These are phyloP conservation scores for Cephalotrichum gorgonifer DNA, from an alignment of 2,329 filamentous ascomycete genomes.

Conservation along the genomic window DNA sequence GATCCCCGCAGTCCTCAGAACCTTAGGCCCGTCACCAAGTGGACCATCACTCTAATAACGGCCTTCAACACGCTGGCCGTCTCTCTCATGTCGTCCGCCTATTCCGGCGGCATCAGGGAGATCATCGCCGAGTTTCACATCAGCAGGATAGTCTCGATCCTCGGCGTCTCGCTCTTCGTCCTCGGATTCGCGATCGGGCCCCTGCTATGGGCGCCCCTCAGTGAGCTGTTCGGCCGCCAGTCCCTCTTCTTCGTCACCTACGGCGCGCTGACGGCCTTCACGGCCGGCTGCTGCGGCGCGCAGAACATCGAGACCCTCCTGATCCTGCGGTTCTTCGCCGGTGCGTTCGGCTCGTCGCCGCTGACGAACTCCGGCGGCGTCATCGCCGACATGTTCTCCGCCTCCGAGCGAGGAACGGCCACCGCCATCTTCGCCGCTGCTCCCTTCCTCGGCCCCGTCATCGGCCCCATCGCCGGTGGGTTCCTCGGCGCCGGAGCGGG, in stretches of 20 bases:
- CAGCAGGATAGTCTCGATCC: slow-evolving; percentile 25
- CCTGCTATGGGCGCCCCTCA: slow-evolving; percentile 55
- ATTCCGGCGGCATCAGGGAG: slow-evolving; percentile 64
- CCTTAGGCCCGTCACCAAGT: slow-evolving; percentile 68
- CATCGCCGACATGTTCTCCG: slow-evolving; percentile 52
- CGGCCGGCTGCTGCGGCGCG: slow-evolving; percentile 43
- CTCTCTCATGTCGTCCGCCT: slow-evolving; percentile 65
- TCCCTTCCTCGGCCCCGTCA: slow-evolving; percentile 50
- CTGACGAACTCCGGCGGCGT: slow-evolving; percentile 53
- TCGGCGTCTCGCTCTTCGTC: slow-evolving; percentile 53
- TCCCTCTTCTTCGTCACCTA: background rate
- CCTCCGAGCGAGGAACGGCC: slow-evolving; percentile 43
- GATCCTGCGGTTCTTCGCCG: slow-evolving; percentile 59
- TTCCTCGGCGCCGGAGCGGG: slow-evolving; percentile 50
- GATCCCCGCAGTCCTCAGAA: slow-evolving; percentile 79
- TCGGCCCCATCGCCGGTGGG: slow-evolving; percentile 51
- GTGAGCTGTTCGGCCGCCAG: slow-evolving; percentile 50
- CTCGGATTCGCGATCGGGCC: slow-evolving; percentile 20
- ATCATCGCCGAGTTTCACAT: slow-evolving; percentile 55
- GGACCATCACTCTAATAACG: slow-evolving; percentile 79
- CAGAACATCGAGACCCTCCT: slow-evolving; percentile 49
- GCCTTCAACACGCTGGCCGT: slow-evolving; percentile 62
- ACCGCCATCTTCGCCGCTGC: slow-evolving; percentile 51
- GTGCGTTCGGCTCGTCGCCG: slow-evolving; percentile 51
- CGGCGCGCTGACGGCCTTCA: slow-evolving; percentile 35